A percentile compares a stretch with the other conserved stretches of the same genome.
Evolutionary conservation across 2,329 filamentous ascomycete species (phyloP).

Genomic region (Bertia moriformis): DNA sequence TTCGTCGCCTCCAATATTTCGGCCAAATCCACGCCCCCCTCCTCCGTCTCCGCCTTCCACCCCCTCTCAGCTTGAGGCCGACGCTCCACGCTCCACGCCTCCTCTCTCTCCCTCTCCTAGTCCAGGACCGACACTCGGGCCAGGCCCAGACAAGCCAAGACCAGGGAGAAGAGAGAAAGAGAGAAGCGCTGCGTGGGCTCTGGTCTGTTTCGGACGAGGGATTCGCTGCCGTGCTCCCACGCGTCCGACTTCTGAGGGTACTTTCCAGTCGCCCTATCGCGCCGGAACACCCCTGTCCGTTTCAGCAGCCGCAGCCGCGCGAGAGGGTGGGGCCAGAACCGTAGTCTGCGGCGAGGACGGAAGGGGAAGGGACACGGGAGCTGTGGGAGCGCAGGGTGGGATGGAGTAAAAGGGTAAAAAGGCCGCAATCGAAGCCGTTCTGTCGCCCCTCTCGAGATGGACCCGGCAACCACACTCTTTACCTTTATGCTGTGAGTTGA

Average conservation of each 20-base stretch:
- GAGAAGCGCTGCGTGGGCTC: background rate
- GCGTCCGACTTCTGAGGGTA: too few species aligned
- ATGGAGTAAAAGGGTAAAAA: too few species aligned
- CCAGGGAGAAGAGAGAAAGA: background rate
- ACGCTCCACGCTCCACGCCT: too few species aligned
- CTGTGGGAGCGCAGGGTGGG: too few species aligned
- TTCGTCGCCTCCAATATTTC: too few species aligned
- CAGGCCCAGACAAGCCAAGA: background rate
- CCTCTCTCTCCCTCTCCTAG: too few species aligned
- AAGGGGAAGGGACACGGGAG: too few species aligned
- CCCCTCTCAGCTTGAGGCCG: too few species aligned
- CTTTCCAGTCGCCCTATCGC: background rate
- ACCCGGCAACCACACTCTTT: constrained; percentile 49
- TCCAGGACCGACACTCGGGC: too few species aligned
- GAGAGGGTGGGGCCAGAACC: background rate
- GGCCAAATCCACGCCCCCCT: too few species aligned
- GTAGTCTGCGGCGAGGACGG: background rate
- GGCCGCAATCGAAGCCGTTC: background rate
- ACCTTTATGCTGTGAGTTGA: constrained; percentile 53
- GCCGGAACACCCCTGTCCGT: background rate
- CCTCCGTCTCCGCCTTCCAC: too few species aligned
- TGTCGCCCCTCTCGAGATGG: constrained; percentile 25
- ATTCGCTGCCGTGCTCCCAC: too few species aligned
- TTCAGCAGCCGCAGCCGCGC: background rate
- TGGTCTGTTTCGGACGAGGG: background rate